A percentile compares a stretch with the other conserved stretches of the same genome.
Evolutionary conservation across 495 filamentous ascomycete species (phyloP).

Genomic region (Neurospora sp.): DNA sequence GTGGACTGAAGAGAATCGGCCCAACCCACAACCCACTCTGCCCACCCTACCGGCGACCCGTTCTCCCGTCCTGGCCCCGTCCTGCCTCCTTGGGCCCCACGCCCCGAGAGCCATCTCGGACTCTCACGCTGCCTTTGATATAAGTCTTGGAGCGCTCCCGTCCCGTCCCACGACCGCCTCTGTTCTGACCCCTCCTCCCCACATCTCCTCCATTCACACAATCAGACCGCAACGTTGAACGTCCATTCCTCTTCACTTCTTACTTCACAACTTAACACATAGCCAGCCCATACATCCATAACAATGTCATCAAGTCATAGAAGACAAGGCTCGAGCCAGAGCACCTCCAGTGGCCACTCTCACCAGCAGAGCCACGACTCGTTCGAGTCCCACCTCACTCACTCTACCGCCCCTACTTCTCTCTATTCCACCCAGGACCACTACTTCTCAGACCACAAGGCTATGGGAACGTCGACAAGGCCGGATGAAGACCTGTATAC

Average conservation of each 20-base stretch:
- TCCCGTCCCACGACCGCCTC: slow-evolving; percentile 1
- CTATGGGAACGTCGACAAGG: slow-evolving; percentile 21
- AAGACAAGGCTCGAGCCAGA: slow-evolving; percentile 29
- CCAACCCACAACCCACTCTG: not conserved
- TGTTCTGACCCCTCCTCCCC: slow-evolving; percentile 7
- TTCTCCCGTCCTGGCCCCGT: not conserved
- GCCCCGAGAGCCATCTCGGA: not conserved
- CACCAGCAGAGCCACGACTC: slow-evolving; percentile 49
- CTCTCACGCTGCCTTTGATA: not conserved
- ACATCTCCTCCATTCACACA: slow-evolving; percentile 2
- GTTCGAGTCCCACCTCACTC: slow-evolving; percentile 37
- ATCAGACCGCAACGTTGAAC: not conserved
- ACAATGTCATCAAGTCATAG: slow-evolving; percentile 17
- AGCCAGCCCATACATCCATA: not conserved
- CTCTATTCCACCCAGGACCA: slow-evolving; percentile 42
- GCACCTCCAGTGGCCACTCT: slow-evolving; percentile 46
- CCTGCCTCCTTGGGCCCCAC: not conserved
- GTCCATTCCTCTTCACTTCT: slow-evolving; percentile 1
- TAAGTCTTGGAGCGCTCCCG: not conserved
- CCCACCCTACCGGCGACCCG: not conserved
- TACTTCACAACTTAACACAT: not conserved
- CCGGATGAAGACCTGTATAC: not conserved
- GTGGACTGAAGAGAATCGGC: not conserved
- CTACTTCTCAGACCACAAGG: slow-evolving; percentile 36
- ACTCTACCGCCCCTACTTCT: slow-evolving; percentile 59